Base-by-base conservation (phyloP, 2,329 filamentous ascomycete species). In the Penicillium sp. region DNA sequence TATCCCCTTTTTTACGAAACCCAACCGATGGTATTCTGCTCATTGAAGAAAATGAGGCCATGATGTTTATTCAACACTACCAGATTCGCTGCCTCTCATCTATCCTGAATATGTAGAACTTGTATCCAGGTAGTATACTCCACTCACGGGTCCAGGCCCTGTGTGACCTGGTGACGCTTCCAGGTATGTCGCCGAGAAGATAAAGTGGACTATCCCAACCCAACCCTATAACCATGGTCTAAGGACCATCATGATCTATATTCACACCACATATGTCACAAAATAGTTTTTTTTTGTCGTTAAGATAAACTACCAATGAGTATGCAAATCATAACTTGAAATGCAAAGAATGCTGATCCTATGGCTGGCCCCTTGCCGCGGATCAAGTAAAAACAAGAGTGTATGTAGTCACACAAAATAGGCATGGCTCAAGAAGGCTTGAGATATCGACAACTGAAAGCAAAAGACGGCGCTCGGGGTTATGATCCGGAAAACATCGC, bases 371-470 rank as follows among this genome's bases (percentile, higher is more conserved):
- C 48, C 54, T 52, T 59, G 35, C 49, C 3, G 38, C 46, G 19
- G 19, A 33, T 37, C 35, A 46, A 48, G 43, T 25, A 28, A 53
- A 26, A 49, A 52, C 30, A 49, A 35, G 37, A 48, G 30, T 25
- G 38, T 46, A 33, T 45, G 52, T 53, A 60, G 58, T 57, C 45
- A 37, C 33, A 45, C 8, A n/a, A 49, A 37, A 52, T 43, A 63
- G 30, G 8, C 11, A 8, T 57, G 16, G 30, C 33, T 42, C 30
- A 4, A 48, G 55, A 61, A 43, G 37, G 62, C 59, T 61, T 65
- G 56, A 66, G 61, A 71, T 70, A 70, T 69, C 69, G 61, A 65
- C 45, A 67, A 65, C 62, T 58, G 53, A 68, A 67, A 70, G 66
- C 59, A 73, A 65, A 68, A 61, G 59, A 65, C 48, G 56, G 56